A percentile compares a stretch with the other conserved stretches of the same genome.
Conservation (phyloP, 306 rosid species). For the Quercus glauca region DNA sequence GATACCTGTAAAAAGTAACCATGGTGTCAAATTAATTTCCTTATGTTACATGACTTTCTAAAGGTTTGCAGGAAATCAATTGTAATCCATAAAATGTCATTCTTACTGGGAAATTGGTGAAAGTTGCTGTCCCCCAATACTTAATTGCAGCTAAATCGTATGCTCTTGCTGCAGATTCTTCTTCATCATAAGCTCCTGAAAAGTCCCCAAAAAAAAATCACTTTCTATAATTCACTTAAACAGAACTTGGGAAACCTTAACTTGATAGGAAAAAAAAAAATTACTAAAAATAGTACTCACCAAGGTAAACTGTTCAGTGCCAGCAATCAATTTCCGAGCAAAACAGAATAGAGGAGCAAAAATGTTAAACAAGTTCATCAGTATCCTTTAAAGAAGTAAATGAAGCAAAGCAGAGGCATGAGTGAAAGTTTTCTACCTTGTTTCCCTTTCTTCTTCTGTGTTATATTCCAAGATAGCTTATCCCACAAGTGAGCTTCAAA, state of each 20-base stretch:
- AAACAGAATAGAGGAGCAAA: not conserved
- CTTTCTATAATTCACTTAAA: not conserved
- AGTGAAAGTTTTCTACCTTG: slow-evolving; percentile 45
- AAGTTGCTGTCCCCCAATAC: slow-evolving; percentile 82
- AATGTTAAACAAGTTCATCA: not conserved
- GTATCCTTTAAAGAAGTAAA: not conserved
- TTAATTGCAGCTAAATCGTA: slow-evolving; percentile 92
- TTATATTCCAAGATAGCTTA: slow-evolving; percentile 87
- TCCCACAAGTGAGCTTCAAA: slow-evolving; percentile 96
- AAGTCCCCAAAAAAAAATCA: not conserved
- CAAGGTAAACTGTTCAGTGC: slow-evolving; percentile 47
- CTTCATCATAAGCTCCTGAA: slow-evolving; percentile 90
- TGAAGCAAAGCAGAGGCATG: not conserved
- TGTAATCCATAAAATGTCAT: not conserved
- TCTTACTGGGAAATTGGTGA: slow-evolving; percentile 79
- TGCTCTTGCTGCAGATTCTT: slow-evolving; percentile 92
- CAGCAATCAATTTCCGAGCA: slow-evolving; percentile 2
- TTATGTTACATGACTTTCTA: not conserved
- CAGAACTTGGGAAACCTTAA: too few species aligned
- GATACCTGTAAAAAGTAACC: slow-evolving; percentile 37
- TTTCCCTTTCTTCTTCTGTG: slow-evolving; percentile 92
- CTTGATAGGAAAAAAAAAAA: too few species aligned
- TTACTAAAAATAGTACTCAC: slow-evolving; percentile 18
- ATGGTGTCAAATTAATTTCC: not conserved
- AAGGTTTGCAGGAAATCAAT: not conserved